Percentiles rank a stretch among this genome's conserved stretches.
phyloP scores from a whole-genome alignment of 1,284 basidiomycete genomes.

The Pisolithus thermaeus region DNA sequence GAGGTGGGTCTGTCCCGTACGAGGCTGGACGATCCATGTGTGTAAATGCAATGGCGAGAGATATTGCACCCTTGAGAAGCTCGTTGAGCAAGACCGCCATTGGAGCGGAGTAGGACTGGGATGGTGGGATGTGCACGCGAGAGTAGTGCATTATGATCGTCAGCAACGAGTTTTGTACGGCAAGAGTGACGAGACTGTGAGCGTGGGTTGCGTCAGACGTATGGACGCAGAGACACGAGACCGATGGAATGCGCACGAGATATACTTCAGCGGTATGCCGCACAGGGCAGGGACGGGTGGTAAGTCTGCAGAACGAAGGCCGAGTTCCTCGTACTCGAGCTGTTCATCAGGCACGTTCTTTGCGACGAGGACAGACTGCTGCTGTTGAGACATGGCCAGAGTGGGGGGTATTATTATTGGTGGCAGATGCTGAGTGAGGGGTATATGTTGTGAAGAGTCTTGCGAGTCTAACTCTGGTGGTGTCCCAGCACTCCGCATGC shows the following conservation, averaged over 20 bases:
- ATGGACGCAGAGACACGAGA: conserved; percentile 6
- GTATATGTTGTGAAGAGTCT: too few species aligned
- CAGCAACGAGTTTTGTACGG: conserved; percentile 87
- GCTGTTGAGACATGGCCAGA: too few species aligned
- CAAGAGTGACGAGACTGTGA: conserved; percentile 79
- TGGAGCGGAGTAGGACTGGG: conserved; percentile 81
- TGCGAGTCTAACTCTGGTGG: too few species aligned
- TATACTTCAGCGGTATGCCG: conserved; percentile 2
- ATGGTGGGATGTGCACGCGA: conserved; percentile 74
- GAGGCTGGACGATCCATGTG: conserved; percentile 33
- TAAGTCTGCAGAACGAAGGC: conserved; percentile 21
- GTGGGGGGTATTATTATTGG: too few species aligned
- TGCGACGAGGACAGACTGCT: too few species aligned
- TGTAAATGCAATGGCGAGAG: conserved; percentile 52
- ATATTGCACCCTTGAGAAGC: conserved; percentile 86
- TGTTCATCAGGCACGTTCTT: too few species aligned
- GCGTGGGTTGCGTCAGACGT: conserved; percentile 1
- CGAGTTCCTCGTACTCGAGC: too few species aligned
- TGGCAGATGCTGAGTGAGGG: too few species aligned
- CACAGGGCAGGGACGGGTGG: conserved; percentile 45
- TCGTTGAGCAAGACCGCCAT: conserved; percentile 92
- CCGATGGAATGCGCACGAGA: conserved; percentile 1
- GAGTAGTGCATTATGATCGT: conserved; percentile 96
- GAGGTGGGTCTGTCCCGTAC: conserved; percentile 24
- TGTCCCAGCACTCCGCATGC: too few species aligned